phyloP scores from a whole-genome alignment of 106 monocot genomes.

The Iris macrosiphon region DNA sequence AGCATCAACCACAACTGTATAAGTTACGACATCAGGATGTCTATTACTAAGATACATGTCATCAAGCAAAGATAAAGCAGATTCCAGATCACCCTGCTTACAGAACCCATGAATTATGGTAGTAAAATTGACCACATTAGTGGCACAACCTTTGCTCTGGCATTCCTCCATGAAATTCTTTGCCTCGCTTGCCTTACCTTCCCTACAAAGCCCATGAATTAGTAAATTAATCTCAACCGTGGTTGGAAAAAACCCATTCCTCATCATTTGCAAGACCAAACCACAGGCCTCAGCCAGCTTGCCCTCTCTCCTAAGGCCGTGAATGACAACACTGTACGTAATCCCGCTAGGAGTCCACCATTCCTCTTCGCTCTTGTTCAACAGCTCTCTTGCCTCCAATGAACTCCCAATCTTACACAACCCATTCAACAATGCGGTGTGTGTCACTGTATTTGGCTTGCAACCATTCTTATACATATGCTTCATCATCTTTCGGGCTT shows the following conservation, averaged over 20 bases:
- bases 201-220: conserved; percentile 67
- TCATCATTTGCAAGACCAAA: conserved; percentile 66
- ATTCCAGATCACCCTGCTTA: conserved; percentile 45
- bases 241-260: conserved; percentile 76
- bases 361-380: conserved; percentile 78
- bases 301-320: conserved; percentile 82
- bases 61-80: conserved; percentile 81
- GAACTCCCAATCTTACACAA: conserved; percentile 67
- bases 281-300: conserved; percentile 73
- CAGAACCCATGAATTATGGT: conserved; percentile 93
- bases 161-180: conserved; percentile 86
- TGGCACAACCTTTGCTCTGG: conserved; percentile 76
- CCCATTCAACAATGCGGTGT: conserved; percentile 80
- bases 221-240: conserved; percentile 67
- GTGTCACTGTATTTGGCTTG: conserved; percentile 76
- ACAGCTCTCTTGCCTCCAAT: conserved; percentile 67
- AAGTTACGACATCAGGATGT: conserved; percentile 87
- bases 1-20: conserved; percentile 75
- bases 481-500: conserved; percentile 65
- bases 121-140: conserved; percentile 89
- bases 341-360: conserved; percentile 86
- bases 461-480: conserved; percentile 78
- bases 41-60: conserved; percentile 89
- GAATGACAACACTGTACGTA: conserved; percentile 84
- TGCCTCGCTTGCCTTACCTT: conserved; percentile 37